phyloP scores from a whole-genome alignment of 1,284 basidiomycete genomes.

The Cryptococcus maquisensis region DNA sequence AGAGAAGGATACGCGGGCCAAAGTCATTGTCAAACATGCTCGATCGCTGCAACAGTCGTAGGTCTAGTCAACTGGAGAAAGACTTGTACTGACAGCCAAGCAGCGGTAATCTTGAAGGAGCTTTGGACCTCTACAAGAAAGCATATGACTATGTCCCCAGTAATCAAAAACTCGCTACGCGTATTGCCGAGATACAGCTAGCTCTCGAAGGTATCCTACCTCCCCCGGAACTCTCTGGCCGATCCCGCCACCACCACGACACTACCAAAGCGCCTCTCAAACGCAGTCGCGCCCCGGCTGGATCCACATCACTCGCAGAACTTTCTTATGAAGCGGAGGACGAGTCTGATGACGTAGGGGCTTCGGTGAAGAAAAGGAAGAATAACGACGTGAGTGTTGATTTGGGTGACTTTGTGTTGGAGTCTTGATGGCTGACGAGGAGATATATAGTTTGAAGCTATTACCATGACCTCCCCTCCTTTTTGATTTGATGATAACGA shows the following conservation, averaged over 20 bases:
- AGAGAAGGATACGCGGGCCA: constrained; percentile 18
- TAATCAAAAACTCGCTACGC: constrained; percentile 13
- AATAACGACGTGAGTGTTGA: background rate
- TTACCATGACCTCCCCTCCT: too few relatives aligned
- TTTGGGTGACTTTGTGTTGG: too few relatives aligned
- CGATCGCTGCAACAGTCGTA: constrained; percentile 18
- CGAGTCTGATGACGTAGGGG: background rate
- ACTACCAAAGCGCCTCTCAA: constrained; percentile 4
- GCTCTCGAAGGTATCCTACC: constrained; percentile 21
- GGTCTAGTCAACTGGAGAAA: background rate
- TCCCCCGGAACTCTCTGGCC: background rate
- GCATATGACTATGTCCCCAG: constrained; percentile 15
- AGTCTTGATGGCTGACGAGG: too few relatives aligned
- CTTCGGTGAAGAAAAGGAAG: constrained; percentile 3
- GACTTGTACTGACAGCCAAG: background rate
- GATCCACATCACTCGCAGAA: constrained; percentile 6
- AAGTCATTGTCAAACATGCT: constrained; percentile 20
- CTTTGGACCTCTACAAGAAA: constrained; percentile 22
- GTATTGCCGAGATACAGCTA: constrained; percentile 24
- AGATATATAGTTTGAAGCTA: too few relatives aligned
- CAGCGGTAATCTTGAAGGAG: constrained; percentile 17
- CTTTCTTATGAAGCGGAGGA: constrained; percentile 3
- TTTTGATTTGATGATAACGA: too few relatives aligned
- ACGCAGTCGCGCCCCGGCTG: constrained; percentile 5
- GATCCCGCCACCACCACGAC: background rate